Conservation (phyloP, 1,139 yeast genomes). For the Candida sanyaensis region DNA sequence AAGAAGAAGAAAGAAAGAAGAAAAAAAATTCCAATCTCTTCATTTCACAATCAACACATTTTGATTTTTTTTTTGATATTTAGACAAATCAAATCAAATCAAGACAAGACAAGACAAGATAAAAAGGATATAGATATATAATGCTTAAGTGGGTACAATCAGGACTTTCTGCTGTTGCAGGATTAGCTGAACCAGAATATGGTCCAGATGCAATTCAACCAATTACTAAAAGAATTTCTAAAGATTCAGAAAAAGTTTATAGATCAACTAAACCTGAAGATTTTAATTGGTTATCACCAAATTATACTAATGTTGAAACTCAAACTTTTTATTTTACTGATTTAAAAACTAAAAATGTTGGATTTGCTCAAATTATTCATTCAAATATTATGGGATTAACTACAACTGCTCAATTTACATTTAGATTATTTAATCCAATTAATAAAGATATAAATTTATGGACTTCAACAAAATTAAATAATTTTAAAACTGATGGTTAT, state of each 20-base stretch:
- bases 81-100: too few relatives aligned
- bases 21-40: too few relatives aligned
- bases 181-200: conserved; percentile 95
- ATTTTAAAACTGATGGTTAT: conserved; percentile 74
- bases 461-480: conserved; percentile 89
- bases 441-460: conserved; percentile 55
- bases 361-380: conserved; percentile 93
- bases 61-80: too few relatives aligned
- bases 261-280: conserved; percentile 62
- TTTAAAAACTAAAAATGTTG: conserved; percentile 62
- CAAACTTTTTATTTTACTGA: conserved; percentile 85
- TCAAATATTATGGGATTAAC: conserved; percentile 88
- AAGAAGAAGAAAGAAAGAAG: too few relatives aligned
- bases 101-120: too few relatives aligned
- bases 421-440: conserved; percentile 64
- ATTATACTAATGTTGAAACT: conserved; percentile 90
- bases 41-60: too few relatives aligned
- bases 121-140: too few relatives aligned
- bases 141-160: conserved; percentile 90
- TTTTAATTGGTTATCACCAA: conserved; percentile 73
- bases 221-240: conserved; percentile 61
- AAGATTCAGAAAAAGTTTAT: conserved; percentile 34
- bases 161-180: conserved; percentile 90
- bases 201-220: conserved; percentile 91
- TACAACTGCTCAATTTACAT: conserved; percentile 94